Evolutionary conservation across 768 basidiomycete species (phyloP), one percentile per base, ranked within the genome.

Genomic region (Podaxis carcinomalis): DNA sequence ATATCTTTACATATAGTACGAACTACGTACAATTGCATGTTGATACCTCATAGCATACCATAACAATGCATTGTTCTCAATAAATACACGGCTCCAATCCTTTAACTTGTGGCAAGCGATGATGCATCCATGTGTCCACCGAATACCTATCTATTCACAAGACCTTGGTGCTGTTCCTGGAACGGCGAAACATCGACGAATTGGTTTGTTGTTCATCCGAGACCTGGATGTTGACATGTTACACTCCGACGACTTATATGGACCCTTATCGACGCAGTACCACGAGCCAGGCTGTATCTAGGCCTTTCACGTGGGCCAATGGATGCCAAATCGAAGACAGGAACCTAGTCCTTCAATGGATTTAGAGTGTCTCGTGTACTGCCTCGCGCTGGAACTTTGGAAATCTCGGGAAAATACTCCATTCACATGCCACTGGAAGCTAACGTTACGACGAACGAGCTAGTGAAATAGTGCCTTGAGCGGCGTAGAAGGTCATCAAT

Each of bases 31-130:
- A 58, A 58, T 58, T 13, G 51, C 59, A 53, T 53, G 59, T 60
- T 53, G 51, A 60, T 60, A 60, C 59, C 59, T 53, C 40, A 32
- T 35, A 27, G 36, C 58, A 59, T 60, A 60, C 59, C 51, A 16
- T 60, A 60, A 46, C 51, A 46, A 35, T 42, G 51, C 51, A 52
- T 52, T 40, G 47, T 49, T 49, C 25, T 23, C 11, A 23, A 49
- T n/a, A 44, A 9, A 6, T 44, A 19, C 9, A n/a, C 42, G 16
- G 42, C n/a, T 44, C 42, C 42, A 44, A 7, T 32, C 28, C 6
- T 32, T 32, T 32, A 0, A 9, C 32, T 32, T 9, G 32, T 32
- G 32, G 32, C 32, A 32, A 32, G 32, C 7, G 32, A 9, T 9
- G 32, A 32, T 44, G 42, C 5, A 16, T 44, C 19, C 39, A 40